Conservation (phyloP, 192 early-diverging fungal species). For the Dissophora globulifera region DNA sequence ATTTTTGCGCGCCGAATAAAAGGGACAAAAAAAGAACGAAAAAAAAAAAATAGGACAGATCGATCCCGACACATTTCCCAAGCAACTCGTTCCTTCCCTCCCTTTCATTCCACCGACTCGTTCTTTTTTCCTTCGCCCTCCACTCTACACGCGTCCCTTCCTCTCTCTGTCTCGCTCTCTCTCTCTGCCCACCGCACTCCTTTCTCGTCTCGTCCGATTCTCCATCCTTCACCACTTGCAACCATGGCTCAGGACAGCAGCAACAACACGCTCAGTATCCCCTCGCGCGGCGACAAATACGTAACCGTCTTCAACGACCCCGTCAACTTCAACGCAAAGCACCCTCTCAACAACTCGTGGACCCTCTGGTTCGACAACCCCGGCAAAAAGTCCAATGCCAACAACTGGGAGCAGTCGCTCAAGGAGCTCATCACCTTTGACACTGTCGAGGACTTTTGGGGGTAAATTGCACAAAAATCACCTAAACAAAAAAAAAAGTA, state of each 20-base stretch:
- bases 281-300: slow-evolving; percentile 41
- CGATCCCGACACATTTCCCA: too few species aligned
- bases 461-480: slow-evolving; percentile 58
- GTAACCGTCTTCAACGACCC: slow-evolving; percentile 59
- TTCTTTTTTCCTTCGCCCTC: too few species aligned
- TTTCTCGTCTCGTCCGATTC: not conserved
- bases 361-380: slow-evolving; percentile 96
- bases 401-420: slow-evolving; percentile 87
- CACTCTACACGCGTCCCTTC: not conserved
- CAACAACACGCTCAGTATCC: slow-evolving; percentile 44
- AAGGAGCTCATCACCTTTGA: slow-evolving; percentile 91
- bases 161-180: not conserved
- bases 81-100: too few species aligned
- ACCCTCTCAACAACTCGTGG: slow-evolving; percentile 90
- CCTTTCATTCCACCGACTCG: too few species aligned
- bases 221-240: not conserved
- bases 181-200: not conserved
- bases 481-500: too few species aligned
- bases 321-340: slow-evolving; percentile 77
- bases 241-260: slow-evolving; percentile 44
- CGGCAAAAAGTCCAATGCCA: slow-evolving; percentile 76
- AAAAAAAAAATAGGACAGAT: too few species aligned
- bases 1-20: too few species aligned
- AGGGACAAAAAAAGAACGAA: too few species aligned
- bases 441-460: slow-evolving; percentile 98